phyloP scores from a whole-genome alignment of 768 basidiomycete species.

The Collybiopsis luxurians region DNA sequence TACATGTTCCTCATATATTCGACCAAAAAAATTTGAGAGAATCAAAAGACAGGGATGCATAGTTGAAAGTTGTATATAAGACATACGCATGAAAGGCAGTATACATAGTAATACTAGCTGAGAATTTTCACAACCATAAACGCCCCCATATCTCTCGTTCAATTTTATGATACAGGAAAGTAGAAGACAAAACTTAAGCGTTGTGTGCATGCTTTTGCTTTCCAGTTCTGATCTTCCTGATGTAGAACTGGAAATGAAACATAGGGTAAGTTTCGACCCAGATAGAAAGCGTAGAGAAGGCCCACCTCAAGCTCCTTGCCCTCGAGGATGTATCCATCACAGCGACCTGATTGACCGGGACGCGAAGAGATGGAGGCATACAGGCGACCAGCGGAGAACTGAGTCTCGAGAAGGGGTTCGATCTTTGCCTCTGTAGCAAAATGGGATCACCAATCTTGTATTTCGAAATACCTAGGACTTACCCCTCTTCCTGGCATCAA shows the following conservation, averaged over 20 bases:
- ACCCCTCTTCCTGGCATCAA: constrained; percentile 94
- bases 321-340: constrained; percentile 97
- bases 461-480: constrained; percentile 11
- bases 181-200: constrained; percentile 27
- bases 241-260: constrained; percentile 69
- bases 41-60: not conserved
- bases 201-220: constrained; percentile 91
- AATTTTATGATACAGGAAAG: constrained; percentile 4
- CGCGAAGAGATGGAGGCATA: constrained; percentile 92
- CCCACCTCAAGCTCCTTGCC: constrained; percentile 96
- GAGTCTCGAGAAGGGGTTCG: constrained; percentile 83
- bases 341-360: constrained; percentile 95
- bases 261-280: constrained; percentile 14
- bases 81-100: constrained; percentile 7
- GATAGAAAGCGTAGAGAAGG: constrained; percentile 6
- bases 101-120: constrained; percentile 6
- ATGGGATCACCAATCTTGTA: not conserved
- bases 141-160: not conserved
- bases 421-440: constrained; percentile 73
- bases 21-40: too few species aligned
- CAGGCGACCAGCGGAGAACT: constrained; percentile 93
- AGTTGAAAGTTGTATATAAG: not conserved
- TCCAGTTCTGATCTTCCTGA: constrained; percentile 88
- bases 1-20: too few species aligned
- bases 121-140: not conserved